Conservation (phyloP, 371 early-diverging fungal species). For the Umbelopsis sp. region DNA sequence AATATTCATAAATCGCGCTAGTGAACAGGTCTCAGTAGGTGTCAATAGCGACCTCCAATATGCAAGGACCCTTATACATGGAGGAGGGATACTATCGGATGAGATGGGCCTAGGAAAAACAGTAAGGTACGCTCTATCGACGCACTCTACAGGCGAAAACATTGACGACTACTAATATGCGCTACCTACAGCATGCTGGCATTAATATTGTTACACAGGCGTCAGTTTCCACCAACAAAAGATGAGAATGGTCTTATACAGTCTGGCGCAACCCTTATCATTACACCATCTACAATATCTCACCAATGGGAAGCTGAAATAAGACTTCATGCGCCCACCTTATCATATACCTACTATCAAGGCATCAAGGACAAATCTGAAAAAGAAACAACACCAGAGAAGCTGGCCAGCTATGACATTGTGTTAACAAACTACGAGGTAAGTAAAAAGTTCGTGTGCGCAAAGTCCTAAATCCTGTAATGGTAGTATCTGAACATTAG, state of each 20-base stretch:
- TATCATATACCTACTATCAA: conserved; percentile 36
- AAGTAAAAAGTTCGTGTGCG: background rate
- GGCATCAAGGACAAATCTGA: conserved; percentile 26
- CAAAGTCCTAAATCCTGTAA: background rate
- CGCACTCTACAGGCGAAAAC: too few species aligned
- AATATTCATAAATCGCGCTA: conserved; percentile 26
- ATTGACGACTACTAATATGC: too few species aligned
- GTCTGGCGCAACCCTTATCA: conserved; percentile 61
- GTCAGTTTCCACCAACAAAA: background rate
- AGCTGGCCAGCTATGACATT: conserved; percentile 52
- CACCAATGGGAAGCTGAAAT: conserved; percentile 70
- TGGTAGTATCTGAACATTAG: too few species aligned
- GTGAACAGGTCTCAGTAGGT: conserved; percentile 4
- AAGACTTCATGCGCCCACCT: conserved; percentile 47
- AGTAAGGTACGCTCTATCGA: conserved; percentile 34
- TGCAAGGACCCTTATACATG: background rate
- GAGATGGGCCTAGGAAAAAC: conserved; percentile 79
- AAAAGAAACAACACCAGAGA: conserved; percentile 24
- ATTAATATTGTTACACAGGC: conserved; percentile 40
- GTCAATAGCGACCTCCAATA: conserved; percentile 5
- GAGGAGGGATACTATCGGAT: conserved; percentile 57
- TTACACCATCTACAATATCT: conserved; percentile 64
- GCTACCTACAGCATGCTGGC: conserved; percentile 49
- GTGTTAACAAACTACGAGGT: conserved; percentile 64
- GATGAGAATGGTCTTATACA: conserved; percentile 21